Evolutionary conservation across 2,329 filamentous ascomycete genomes (phyloP).

Genomic region (Colletotrichum agaves): DNA sequence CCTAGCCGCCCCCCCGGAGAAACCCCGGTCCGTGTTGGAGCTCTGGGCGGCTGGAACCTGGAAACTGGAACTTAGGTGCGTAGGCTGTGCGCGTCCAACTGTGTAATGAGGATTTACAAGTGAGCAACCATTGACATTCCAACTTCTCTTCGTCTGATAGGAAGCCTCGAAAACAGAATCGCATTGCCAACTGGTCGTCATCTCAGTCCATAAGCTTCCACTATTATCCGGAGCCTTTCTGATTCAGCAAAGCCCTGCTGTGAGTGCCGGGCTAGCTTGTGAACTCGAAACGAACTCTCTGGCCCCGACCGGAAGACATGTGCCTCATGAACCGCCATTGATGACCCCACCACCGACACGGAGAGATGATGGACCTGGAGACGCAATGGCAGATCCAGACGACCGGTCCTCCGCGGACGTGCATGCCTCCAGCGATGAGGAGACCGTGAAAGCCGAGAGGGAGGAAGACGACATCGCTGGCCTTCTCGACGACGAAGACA

Average conservation of each 20-base stretch:
- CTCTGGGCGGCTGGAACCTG: slow-evolving; percentile 33
- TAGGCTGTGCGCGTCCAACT: slow-evolving; percentile 31
- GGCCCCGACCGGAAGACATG: slow-evolving; percentile 34
- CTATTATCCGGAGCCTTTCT: neutral
- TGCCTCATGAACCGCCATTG: slow-evolving; percentile 37
- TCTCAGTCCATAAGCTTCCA: neutral
- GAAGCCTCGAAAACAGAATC: slow-evolving; percentile 10
- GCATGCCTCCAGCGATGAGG: slow-evolving; percentile 54
- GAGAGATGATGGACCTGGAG: slow-evolving; percentile 50
- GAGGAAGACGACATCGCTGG: slow-evolving; percentile 50
- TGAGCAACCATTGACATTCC: slow-evolving; percentile 16
- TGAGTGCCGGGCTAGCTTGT: slow-evolving; percentile 18
- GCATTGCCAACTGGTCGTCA: neutral
- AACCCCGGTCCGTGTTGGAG: slow-evolving; percentile 27
- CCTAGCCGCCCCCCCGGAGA: slow-evolving; percentile 19
- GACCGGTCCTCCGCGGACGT: slow-evolving; percentile 55
- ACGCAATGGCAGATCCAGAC: slow-evolving; percentile 61
- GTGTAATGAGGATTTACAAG: slow-evolving; percentile 29
- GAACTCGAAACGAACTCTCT: slow-evolving; percentile 27
- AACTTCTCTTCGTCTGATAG: slow-evolving; percentile 28
- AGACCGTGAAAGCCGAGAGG: slow-evolving; percentile 53
- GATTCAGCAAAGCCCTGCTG: slow-evolving; percentile 4
- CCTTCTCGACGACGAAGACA: slow-evolving; percentile 49
- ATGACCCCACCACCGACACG: slow-evolving; percentile 36
- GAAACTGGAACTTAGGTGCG: slow-evolving; percentile 34